Percentiles rank a stretch among this genome's conserved stretches.
Evolutionary conservation across 2,329 filamentous ascomycete species (phyloP).

Genomic region (Coniella vitis): DNA sequence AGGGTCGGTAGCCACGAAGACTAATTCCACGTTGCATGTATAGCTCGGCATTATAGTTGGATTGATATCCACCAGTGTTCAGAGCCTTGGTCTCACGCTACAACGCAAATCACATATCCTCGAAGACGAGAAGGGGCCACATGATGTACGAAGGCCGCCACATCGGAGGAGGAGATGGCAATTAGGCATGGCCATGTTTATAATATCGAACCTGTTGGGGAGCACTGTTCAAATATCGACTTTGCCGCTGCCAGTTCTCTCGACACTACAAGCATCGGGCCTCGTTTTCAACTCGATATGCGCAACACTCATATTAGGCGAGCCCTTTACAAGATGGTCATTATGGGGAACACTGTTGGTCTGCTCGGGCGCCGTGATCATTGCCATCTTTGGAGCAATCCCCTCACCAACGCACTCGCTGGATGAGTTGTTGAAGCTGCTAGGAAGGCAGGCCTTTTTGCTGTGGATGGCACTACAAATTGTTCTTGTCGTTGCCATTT

Average conservation of each 20-base stretch:
- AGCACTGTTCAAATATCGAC: conserved; percentile 98
- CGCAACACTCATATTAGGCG: conserved; percentile 83
- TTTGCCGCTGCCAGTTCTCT: conserved; percentile 85
- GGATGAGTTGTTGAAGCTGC: conserved; percentile 68
- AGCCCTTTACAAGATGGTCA: conserved; percentile 94
- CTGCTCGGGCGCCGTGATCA: conserved; percentile 79
- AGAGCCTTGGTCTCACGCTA: conserved; percentile 89
- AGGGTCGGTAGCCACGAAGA: background rate
- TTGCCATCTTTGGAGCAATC: conserved; percentile 90
- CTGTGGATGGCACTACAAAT: conserved; percentile 82
- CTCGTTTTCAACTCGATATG: conserved; percentile 98
- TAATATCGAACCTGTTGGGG: conserved; percentile 87
- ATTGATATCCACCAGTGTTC: conserved; percentile 85
- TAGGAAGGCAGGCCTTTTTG: conserved; percentile 70
- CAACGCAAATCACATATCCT: conserved; percentile 98
- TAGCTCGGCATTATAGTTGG: conserved; percentile 91
- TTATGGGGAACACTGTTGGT: conserved; percentile 84
- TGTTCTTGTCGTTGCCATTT: conserved; percentile 62
- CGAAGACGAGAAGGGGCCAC: conserved; percentile 84
- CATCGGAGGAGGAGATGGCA: conserved; percentile 92
- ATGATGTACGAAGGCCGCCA: conserved; percentile 74
- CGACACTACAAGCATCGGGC: conserved; percentile 89
- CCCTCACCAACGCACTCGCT: conserved; percentile 87
- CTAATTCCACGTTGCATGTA: conserved; percentile 17
- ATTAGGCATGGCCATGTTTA: conserved; percentile 94